These are phyloP conservation scores for Diaporthe amygdali DNA, from an alignment of 2,329 filamentous ascomycete species.

Conservation along the genomic window DNA sequence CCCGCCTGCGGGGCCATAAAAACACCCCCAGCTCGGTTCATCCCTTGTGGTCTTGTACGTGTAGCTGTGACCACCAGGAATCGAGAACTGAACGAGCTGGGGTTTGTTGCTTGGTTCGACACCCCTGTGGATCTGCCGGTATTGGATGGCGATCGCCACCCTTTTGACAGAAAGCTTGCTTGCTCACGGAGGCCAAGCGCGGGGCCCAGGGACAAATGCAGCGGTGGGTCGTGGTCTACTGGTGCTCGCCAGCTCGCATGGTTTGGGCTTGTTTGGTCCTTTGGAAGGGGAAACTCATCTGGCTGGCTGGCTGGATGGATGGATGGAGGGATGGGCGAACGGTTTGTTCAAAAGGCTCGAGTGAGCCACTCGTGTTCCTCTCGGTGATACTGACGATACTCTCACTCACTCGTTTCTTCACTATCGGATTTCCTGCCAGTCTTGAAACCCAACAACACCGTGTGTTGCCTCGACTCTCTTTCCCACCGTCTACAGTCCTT, in stretches of 20 bases:
- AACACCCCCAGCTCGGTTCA: not conserved
- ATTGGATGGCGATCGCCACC: not conserved
- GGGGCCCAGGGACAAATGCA: not conserved
- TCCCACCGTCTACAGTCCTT: not conserved
- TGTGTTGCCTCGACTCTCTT: not conserved
- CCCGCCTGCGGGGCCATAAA: not conserved
- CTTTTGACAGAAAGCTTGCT: slow-evolving; percentile 11
- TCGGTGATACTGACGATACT: not conserved
- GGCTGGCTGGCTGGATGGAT: too few relatives aligned
- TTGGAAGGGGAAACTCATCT: not conserved
- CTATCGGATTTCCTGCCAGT: not conserved
- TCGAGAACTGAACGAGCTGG: not conserved
- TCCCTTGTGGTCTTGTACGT: not conserved
- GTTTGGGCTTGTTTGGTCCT: not conserved
- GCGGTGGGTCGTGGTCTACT: not conserved
- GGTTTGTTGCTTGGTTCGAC: not conserved
- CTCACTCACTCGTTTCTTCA: not conserved
- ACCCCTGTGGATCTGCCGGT: not conserved
- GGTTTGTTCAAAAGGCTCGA: slow-evolving; percentile 7
- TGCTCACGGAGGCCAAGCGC: too few relatives aligned
- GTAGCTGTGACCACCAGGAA: not conserved
- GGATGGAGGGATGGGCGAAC: not conserved
- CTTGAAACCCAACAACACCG: not conserved
- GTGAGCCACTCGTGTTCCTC: not conserved
- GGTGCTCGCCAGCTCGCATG: not conserved